Base-by-base conservation (phyloP, 2,329 filamentous ascomycete genomes). In the Alternaria ventricosa region DNA sequence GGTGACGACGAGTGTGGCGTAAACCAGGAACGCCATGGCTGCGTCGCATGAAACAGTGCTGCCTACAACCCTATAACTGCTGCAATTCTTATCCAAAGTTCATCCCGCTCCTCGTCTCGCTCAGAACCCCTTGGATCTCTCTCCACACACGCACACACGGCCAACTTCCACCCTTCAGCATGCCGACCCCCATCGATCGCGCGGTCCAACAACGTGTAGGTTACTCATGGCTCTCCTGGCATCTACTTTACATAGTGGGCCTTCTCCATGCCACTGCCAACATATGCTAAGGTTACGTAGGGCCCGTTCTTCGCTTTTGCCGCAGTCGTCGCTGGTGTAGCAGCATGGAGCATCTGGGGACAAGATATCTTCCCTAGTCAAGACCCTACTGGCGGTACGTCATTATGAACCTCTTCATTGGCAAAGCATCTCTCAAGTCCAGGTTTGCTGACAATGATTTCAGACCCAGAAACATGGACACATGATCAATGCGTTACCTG, bases 341-440 rank as follows among this genome's bases (percentile, higher is more conserved):
- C 93, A 15, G 89, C 88, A 45, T 97, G 92, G 90, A 87, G 88
- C 18, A 95, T 97, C 72, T 96, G 92, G 90, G 93, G 93, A 60
- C 86, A 88, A 57, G 93, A 95, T 67, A 87, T 97, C 74, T 97
- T 97, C 74, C 94, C 94, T 1, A 80, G 87, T 4, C 84, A 89
- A 68, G 94, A 97, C 76, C 93, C 94, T n/a, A 92, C 84, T 27
- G 94, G 94, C 64, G 87, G 93, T 83, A 88, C 83, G 72, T 70
- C 25, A 46, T 13, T n/a, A 10, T 33, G 12, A 15, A 33, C 30
- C 6, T 33, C 6, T 33, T 33, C 30, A 33, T 33, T 6, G 30
- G 12, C 12, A 33, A 33, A 15, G 12, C 3, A 7, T 13, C 28
- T n/a, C n/a, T 4, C 12, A 15, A 15, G 30, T 33, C 6, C 30